Conservation (phyloP, 1,284 basidiomycete genomes). For the Cutaneotrichosporon cavernicola region DNA sequence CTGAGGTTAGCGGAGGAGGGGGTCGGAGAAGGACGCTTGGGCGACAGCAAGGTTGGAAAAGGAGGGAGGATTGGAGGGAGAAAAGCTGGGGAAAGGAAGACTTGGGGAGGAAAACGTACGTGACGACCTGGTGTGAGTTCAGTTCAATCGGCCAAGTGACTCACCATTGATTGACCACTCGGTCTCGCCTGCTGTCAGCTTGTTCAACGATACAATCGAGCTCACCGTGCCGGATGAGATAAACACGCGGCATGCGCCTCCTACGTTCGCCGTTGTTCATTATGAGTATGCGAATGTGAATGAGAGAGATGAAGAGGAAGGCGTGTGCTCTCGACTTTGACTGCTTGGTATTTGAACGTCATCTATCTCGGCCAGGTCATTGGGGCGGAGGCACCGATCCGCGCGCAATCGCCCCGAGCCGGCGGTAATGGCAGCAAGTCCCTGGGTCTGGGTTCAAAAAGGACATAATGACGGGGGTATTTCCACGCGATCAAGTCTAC, state of each 20-base stretch:
- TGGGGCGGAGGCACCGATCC: too few species aligned
- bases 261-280: slow-evolving; percentile 13
- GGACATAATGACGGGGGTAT: too few species aligned
- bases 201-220: too few species aligned
- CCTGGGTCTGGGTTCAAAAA: too few species aligned
- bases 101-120: slow-evolving; percentile 54
- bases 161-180: slow-evolving; percentile 86
- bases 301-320: not conserved
- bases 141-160: slow-evolving; percentile 5
- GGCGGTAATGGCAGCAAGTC: too few species aligned
- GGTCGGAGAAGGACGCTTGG: not conserved
- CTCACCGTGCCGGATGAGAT: slow-evolving; percentile 50
- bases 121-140: slow-evolving; percentile 60
- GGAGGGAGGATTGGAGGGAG: too few species aligned
- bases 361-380: not conserved
- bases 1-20: slow-evolving; percentile 53
- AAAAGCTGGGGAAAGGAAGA: too few species aligned
- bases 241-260: slow-evolving; percentile 53
- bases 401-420: too few species aligned
- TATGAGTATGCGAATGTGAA: not conserved
- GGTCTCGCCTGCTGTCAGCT: slow-evolving; percentile 67
- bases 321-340: not conserved
- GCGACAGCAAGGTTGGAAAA: not conserved
- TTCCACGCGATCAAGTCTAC: too few species aligned
- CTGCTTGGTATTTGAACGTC: not conserved